These are phyloP conservation scores for Yarrowia osloensis DNA, from an alignment of 805 yeast genomes.

Conservation along the genomic window DNA sequence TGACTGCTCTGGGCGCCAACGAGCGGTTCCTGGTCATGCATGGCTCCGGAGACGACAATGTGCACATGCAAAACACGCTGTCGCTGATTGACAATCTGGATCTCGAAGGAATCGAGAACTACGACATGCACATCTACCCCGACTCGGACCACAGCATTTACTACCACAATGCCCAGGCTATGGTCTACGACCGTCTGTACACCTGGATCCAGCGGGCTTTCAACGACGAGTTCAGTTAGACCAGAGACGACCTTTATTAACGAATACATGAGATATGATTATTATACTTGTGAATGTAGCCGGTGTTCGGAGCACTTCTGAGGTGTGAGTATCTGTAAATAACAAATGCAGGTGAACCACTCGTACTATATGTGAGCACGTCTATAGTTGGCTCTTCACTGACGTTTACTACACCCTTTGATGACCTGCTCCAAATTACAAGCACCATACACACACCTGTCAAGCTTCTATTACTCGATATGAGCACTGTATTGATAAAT, in stretches of 20 bases:
- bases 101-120: conserved; percentile 75
- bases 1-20: conserved; percentile 55
- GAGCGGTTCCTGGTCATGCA: conserved; percentile 85
- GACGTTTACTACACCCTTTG: too few species aligned
- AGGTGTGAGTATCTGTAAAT: too few species aligned
- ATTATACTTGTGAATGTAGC: too few species aligned
- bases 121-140: conserved; percentile 86
- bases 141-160: conserved; percentile 87
- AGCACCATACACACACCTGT: too few species aligned
- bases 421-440: too few species aligned
- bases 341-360: too few species aligned
- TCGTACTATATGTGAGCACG: too few species aligned
- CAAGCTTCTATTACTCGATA: too few species aligned
- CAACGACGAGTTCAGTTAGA: conserved; percentile 34
- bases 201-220: conserved; percentile 59
- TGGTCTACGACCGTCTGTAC: conserved; percentile 70
- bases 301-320: too few species aligned
- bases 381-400: too few species aligned
- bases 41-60: conserved; percentile 97
- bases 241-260: not conserved
- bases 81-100: conserved; percentile 76
- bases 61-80: conserved; percentile 87
- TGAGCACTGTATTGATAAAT: not conserved
- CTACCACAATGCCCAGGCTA: conserved; percentile 73
- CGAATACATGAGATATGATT: too few species aligned